Conservation (phyloP, 2,329 filamentous ascomycete species). For the Xylaria sp. region DNA sequence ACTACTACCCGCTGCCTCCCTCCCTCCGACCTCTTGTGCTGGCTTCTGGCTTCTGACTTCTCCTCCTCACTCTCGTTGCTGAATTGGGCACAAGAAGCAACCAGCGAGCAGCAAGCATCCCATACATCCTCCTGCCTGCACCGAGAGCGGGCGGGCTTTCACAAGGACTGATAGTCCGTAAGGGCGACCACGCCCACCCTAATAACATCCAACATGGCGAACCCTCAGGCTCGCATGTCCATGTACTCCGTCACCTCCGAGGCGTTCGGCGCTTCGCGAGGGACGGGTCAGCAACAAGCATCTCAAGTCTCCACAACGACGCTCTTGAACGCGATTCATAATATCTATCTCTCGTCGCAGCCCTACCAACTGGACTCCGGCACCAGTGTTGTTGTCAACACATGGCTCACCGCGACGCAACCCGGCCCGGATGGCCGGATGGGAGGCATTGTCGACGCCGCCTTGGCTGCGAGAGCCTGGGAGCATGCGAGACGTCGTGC, state of each 20-base stretch:
- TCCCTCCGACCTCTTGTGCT: background rate
- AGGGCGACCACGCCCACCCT: conserved; percentile 33
- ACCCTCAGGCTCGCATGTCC: conserved; percentile 51
- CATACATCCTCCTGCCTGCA: background rate
- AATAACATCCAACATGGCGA: conserved; percentile 46
- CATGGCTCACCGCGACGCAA: conserved; percentile 79
- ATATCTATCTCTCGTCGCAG: conserved; percentile 74
- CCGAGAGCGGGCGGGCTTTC: conserved; percentile 2
- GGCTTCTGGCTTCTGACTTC: background rate
- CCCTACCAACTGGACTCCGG: conserved; percentile 85
- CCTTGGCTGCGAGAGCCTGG: conserved; percentile 79
- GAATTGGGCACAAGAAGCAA: background rate
- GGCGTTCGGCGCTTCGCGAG: conserved; percentile 52
- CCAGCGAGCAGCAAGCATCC: background rate
- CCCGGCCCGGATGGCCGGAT: conserved; percentile 61
- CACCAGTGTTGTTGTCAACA: conserved; percentile 90
- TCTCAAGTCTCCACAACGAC: conserved; percentile 88
- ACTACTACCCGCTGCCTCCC: conserved; percentile 1
- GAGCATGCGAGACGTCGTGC: conserved; percentile 92
- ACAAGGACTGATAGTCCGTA: conserved; percentile 36
- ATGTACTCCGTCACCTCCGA: conserved; percentile 65
- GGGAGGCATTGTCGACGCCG: conserved; percentile 74
- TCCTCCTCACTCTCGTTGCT: conserved; percentile 2
- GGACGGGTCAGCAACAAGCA: conserved; percentile 61
- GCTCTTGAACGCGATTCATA: conserved; percentile 85